A percentile compares a stretch with the other conserved stretches of the same genome.
Evolutionary conservation across 1,284 basidiomycete species (phyloP).

Genomic region (Apiotrichum montevideense): DNA sequence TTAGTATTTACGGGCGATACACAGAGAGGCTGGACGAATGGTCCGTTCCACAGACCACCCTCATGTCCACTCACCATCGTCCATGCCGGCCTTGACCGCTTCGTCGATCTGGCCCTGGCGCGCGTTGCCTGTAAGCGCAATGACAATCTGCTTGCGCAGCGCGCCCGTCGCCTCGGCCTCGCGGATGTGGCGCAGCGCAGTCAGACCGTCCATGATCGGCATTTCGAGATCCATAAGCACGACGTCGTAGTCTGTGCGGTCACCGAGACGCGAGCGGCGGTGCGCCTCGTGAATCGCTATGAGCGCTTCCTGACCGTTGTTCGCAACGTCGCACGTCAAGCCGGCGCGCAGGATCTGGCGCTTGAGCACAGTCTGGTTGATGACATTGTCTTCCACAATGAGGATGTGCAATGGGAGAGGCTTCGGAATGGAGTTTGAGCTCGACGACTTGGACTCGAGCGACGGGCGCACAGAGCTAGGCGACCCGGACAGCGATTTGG

Average conservation of each 20-base stretch:
- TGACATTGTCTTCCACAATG: conserved; percentile 46
- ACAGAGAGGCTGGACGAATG: too few species aligned
- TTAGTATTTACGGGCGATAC: neutral
- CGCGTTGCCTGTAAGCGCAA: conserved; percentile 43
- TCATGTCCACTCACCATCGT: conserved; percentile 21
- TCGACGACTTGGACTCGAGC: too few species aligned
- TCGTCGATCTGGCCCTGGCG: conserved; percentile 35
- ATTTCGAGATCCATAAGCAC: conserved; percentile 31
- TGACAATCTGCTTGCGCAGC: conserved; percentile 25
- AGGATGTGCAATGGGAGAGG: conserved; percentile 17
- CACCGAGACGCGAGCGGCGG: neutral
- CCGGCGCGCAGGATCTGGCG: conserved; percentile 43
- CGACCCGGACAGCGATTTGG: too few species aligned
- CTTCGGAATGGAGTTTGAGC: neutral
- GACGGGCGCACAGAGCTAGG: too few species aligned
- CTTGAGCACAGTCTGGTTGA: conserved; percentile 47
- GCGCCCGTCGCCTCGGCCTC: conserved; percentile 30
- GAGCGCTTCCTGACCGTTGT: conserved; percentile 45
- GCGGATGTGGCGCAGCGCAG: conserved; percentile 34
- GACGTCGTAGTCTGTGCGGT: conserved; percentile 12
- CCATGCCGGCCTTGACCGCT: conserved; percentile 25
- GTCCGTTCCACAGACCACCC: neutral
- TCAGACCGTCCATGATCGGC: conserved; percentile 45
- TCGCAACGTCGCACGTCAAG: conserved; percentile 35
- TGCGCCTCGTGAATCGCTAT: neutral